Conservation (phyloP, 164 flowering plant species). For the Magnolia officinalis region DNA sequence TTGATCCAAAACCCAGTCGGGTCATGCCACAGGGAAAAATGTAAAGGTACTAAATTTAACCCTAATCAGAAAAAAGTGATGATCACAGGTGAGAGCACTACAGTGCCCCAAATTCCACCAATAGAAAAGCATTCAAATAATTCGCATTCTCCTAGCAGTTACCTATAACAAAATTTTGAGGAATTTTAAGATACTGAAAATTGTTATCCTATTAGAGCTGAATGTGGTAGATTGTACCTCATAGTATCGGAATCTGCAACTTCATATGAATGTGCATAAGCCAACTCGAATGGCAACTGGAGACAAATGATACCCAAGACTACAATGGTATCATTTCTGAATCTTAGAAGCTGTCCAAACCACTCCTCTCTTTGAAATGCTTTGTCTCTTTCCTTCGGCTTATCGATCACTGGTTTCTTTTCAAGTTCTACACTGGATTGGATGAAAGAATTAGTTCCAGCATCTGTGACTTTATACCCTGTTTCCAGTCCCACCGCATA, state of each 20-base stretch:
- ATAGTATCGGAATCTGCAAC: constrained; percentile 43
- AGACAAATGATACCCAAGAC: constrained; percentile 82
- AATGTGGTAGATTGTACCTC: constrained; percentile 41
- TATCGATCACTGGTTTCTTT: constrained; percentile 40
- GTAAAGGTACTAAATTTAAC: no score
- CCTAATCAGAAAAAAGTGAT: no score
- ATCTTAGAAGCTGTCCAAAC: constrained; percentile 64
- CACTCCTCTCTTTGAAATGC: constrained; percentile 74
- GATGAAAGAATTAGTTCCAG: constrained; percentile 32
- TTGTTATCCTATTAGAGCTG: background rate
- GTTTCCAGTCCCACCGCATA: constrained; percentile 35
- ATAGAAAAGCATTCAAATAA: no score
- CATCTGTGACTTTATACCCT: constrained; percentile 36
- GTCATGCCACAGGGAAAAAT: no score
- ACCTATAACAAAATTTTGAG: no score
- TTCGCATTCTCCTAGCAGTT: background rate
- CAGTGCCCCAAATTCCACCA: no score
- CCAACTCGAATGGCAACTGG: constrained; percentile 94
- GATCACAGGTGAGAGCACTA: no score
- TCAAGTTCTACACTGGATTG: constrained; percentile 40
- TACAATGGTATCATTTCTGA: constrained; percentile 80
- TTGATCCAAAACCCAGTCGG: no score
- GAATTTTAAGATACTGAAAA: background rate
- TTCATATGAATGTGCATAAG: constrained; percentile 91
- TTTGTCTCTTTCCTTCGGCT: constrained; percentile 43